phyloP scores from a whole-genome alignment of 345 rosid species.

The Salix koriyanagi region DNA sequence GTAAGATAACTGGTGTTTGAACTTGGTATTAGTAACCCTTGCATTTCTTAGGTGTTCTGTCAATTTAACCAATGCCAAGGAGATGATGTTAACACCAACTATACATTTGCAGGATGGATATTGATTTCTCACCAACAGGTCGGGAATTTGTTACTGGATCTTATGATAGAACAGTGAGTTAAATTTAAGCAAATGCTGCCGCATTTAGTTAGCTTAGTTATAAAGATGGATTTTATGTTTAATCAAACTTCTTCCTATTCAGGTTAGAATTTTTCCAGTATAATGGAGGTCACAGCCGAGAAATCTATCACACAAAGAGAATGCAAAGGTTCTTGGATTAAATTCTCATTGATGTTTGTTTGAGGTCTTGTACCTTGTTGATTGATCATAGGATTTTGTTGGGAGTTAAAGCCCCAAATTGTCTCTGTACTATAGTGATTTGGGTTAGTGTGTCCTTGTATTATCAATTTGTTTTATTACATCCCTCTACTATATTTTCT shows the following conservation, averaged over 20 bases:
- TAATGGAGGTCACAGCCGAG: conserved; percentile 88
- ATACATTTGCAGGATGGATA: conserved; percentile 69
- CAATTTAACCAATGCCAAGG: not conserved
- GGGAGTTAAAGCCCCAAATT: no score
- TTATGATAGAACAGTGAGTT: conserved; percentile 85
- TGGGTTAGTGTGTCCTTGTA: no score
- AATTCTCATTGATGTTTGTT: not conserved
- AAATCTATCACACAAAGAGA: conserved; percentile 94
- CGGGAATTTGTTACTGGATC: conserved; percentile 98
- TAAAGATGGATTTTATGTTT: not conserved
- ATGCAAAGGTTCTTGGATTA: conserved; percentile 72
- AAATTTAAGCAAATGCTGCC: not conserved
- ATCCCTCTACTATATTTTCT: no score
- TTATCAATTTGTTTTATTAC: no score
- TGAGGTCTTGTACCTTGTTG: not conserved
- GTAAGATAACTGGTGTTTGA: conserved; percentile 41
- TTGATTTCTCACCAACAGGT: conserved; percentile 96
- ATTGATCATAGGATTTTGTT: not conserved
- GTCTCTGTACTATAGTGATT: no score
- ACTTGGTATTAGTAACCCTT: not conserved
- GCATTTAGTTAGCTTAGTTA: not conserved
- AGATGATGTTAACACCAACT: not conserved
- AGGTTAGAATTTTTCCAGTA: conserved; percentile 80
- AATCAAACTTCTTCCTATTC: conserved; percentile 14
- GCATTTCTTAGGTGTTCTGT: not conserved